Evolutionary conservation across 352 stramenopile species (phyloP), one percentile per base, ranked within the genome.

Genomic region (Pythium biforme): DNA sequence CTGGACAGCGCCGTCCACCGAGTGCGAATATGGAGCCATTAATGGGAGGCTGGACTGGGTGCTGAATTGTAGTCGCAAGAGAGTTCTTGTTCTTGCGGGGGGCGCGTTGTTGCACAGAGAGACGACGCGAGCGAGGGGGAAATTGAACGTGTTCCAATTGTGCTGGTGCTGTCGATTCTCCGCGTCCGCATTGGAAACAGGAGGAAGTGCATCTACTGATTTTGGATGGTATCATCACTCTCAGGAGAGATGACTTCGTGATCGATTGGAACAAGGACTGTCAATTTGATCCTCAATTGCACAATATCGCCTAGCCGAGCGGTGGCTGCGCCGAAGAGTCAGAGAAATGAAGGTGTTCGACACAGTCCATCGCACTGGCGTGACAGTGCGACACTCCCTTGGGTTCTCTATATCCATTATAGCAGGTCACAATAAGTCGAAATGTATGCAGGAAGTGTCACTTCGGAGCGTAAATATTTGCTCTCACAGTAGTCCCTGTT

Each of bases 21-120:
- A 51, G 29, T 62, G 55, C 43, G 55, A 62, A 22, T 62, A 62
- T 15, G 55, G 55, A 26, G 55, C 26, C 55, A 62, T 62, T 15
- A 20, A n/a, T 17, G 27, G 25, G 23, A 4, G 34, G 31, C 15
- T 17, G 33, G 34, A 9, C 37, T 34, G 31, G 5, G 31, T 34
- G 5, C 10, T 34, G 31, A 34, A 34, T n/a, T n/a, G n/a, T n/a
- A n/a, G n/a, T n/a, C n/a, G n/a, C n/a, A n/a, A n/a, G n/a, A n/a
- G n/a, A n/a, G n/a, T n/a, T n/a, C n/a, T n/a, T n/a, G 31, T 37
- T 37, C 10, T 37, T 4, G 31, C 10, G 31, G 31, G 7, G 14
- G 10, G 31, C 8, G n/a, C 14, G 7, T 37, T 37, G 31, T 37
- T 8, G 31, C 31, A 11, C 31, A 11, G 8, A 37, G 31, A 37